These are phyloP conservation scores for Aspergillus cejpii DNA, from an alignment of 2,329 filamentous ascomycete genomes.

Conservation along the genomic window DNA sequence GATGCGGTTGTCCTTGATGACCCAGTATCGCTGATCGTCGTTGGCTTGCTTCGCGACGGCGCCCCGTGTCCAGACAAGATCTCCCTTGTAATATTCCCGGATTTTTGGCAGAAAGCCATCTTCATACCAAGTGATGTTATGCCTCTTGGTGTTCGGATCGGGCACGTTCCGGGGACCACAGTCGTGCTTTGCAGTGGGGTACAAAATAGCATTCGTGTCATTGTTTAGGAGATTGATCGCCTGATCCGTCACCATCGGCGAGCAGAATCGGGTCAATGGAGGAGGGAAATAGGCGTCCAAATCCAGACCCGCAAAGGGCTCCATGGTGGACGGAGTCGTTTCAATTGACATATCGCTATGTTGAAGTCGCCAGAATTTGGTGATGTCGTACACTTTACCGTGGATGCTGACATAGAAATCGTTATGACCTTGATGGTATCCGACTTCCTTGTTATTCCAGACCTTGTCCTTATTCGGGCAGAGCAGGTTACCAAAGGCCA, in stretches of 20 bases:
- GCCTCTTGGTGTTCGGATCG: conserved; percentile 53
- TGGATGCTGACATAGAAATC: conserved; percentile 85
- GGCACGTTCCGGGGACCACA: conserved; percentile 58
- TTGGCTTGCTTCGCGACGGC: conserved; percentile 60
- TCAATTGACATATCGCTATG: conserved; percentile 69
- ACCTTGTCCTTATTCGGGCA: conserved; percentile 90
- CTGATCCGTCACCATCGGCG: conserved; percentile 59
- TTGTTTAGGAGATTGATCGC: conserved; percentile 47
- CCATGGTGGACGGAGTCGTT: conserved; percentile 60
- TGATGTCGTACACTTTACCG: conserved; percentile 86
- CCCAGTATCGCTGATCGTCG: conserved; percentile 66
- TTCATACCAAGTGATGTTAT: conserved; percentile 68
- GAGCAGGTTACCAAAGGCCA: conserved; percentile 73
- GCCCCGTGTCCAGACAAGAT: conserved; percentile 63
- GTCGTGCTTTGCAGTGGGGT: conserved; percentile 56
- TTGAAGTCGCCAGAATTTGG: conserved; percentile 75
- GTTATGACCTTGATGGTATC: conserved; percentile 60
- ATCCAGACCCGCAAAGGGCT: conserved; percentile 67
- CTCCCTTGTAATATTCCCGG: conserved; percentile 77
- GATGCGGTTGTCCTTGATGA: conserved; percentile 65
- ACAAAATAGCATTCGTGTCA: conserved; percentile 58
- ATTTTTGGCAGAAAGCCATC: conserved; percentile 69
- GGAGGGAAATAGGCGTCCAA: conserved; percentile 81
- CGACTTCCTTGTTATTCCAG: conserved; percentile 67
- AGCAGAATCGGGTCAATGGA: conserved; percentile 68